Conservation (phyloP, 2,329 filamentous ascomycete genomes). For the Colletotrichum agaves region DNA sequence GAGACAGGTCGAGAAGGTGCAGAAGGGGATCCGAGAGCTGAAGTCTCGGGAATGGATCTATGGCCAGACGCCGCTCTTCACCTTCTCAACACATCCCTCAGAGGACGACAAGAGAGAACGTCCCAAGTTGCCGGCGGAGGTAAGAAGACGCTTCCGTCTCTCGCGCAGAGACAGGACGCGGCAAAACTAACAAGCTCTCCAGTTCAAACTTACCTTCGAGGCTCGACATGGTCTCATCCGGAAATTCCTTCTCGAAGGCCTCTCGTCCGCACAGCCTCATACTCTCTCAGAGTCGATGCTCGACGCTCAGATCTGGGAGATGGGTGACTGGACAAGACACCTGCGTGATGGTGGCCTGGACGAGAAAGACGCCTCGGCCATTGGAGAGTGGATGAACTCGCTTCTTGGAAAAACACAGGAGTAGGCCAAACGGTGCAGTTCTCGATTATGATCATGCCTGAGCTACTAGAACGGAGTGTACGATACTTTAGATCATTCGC, state of each 20-base stretch:
- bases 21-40: constrained; percentile 68
- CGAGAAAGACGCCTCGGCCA: constrained; percentile 8
- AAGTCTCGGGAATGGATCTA: constrained; percentile 81
- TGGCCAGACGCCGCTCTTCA: constrained; percentile 86
- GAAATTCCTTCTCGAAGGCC: constrained; percentile 42
- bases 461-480: background rate
- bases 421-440: background rate
- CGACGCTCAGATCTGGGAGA: constrained; percentile 32
- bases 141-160: constrained; percentile 45
- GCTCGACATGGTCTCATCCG: constrained; percentile 52
- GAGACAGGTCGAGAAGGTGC: constrained; percentile 61
- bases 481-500: background rate
- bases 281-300: constrained; percentile 18
- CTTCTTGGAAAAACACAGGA: constrained; percentile 4
- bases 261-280: background rate
- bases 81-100: constrained; percentile 70
- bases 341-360: constrained; percentile 19
- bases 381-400: constrained; percentile 34
- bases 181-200: background rate
- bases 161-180: background rate
- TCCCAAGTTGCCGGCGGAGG: constrained; percentile 58
- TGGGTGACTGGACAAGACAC: constrained; percentile 32
- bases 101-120: constrained; percentile 68
- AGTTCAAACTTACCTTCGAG: constrained; percentile 48
- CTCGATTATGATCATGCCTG: background rate